Percentiles rank a stretch among this genome's conserved stretches.
Evolutionary conservation across 2,329 filamentous ascomycete genomes (phyloP).

Genomic region (Colletotrichum tofieldiae): DNA sequence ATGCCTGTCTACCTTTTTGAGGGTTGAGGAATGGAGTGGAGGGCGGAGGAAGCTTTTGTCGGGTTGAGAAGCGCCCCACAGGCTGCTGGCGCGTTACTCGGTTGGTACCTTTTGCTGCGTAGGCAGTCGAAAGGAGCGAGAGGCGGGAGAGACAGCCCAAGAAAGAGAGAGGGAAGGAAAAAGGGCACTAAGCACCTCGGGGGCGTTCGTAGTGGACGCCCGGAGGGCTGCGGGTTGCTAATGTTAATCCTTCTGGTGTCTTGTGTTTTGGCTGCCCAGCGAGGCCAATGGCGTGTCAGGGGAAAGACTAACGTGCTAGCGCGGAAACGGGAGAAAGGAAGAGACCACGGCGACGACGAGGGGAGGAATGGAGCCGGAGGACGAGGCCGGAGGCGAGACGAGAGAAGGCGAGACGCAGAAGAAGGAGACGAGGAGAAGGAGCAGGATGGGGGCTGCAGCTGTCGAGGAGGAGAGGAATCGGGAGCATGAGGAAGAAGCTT

Average conservation of each 20-base stretch:
- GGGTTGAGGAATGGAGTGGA: slow-evolving; percentile 21
- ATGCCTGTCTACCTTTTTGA: slow-evolving; percentile 4
- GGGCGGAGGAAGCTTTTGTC: slow-evolving; percentile 40
- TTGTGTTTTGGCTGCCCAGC: slow-evolving; percentile 18
- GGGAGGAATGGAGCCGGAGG: slow-evolving; percentile 4
- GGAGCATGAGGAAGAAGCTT: slow-evolving; percentile 3
- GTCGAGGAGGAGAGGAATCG: not conserved
- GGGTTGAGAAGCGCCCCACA: slow-evolving; percentile 35
- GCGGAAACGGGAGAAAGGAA: not conserved
- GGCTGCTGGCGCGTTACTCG: not conserved
- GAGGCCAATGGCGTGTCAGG: slow-evolving; percentile 38
- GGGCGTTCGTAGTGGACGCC: slow-evolving; percentile 39
- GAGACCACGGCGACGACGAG: not conserved
- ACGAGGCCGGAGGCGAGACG: slow-evolving; percentile 17
- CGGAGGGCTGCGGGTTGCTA: slow-evolving; percentile 36
- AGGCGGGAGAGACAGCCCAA: not conserved
- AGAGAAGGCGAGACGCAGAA: not conserved
- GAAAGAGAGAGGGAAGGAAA: slow-evolving; percentile 15
- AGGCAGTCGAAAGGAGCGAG: not conserved
- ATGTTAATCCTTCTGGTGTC: slow-evolving; percentile 32
- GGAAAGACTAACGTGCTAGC: slow-evolving; percentile 33
- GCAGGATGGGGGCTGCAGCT: not conserved
- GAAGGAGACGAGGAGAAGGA: not conserved
- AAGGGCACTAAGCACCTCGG: slow-evolving; percentile 21
- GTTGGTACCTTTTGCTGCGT: slow-evolving; percentile 18